A percentile compares a stretch with the other conserved stretches of the same genome.
These are phyloP conservation scores for Ilex aquifolium DNA, from an alignment of 257 asterid species.

Conservation along the genomic window DNA sequence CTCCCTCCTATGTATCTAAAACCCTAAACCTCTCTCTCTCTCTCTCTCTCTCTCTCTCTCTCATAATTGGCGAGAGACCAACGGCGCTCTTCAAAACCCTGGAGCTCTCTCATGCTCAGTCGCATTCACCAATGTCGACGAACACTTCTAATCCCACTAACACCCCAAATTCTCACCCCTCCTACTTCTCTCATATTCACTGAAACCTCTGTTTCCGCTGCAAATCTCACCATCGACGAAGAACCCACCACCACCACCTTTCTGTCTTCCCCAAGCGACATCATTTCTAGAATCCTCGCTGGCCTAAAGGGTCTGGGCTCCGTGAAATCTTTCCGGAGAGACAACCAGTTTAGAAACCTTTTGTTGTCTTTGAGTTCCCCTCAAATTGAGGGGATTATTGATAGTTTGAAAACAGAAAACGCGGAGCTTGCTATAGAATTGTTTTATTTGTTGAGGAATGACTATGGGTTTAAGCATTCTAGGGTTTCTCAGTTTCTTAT, in stretches of 20 bases:
- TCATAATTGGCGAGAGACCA: no score
- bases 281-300: conserved; percentile 26
- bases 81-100: no score
- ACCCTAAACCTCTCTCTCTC: no score
- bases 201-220: conserved; percentile 18
- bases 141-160: conserved; percentile 28
- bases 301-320: conserved; percentile 31
- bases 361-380: conserved; percentile 24
- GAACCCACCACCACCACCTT: conserved; percentile 11
- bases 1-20: no score
- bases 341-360: conserved; percentile 27
- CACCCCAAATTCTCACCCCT: conserved; percentile 14
- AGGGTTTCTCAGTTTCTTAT: conserved; percentile 25
- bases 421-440: conserved; percentile 51
- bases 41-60: no score
- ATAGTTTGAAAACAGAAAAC: conserved; percentile 18
- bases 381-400: conserved; percentile 46
- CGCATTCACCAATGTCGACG: conserved; percentile 27
- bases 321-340: conserved; percentile 18
- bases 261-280: conserved; percentile 17
- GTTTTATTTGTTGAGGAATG: conserved; percentile 56
- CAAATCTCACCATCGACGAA: conserved; percentile 23
- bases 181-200: conserved; percentile 13
- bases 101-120: neutral
- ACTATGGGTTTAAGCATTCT: conserved; percentile 47